These are phyloP conservation scores for Thalia dealbata DNA, from an alignment of 176 grass and related monocot genomes.

Conservation along the genomic window DNA sequence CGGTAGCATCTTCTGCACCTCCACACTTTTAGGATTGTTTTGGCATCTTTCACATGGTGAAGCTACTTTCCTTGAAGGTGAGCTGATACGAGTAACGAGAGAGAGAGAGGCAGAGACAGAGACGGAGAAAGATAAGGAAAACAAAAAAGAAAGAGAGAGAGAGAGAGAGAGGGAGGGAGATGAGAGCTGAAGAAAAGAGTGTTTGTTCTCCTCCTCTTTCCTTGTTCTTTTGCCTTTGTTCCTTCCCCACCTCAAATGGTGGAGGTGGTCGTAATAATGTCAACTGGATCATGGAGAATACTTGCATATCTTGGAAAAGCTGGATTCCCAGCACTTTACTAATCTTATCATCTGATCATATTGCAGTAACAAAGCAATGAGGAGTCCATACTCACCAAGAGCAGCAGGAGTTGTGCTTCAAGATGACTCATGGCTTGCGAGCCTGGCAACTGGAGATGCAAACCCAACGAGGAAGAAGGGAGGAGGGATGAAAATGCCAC, in stretches of 20 bases:
- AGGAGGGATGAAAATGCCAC: background rate
- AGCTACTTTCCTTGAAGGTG: too few species aligned
- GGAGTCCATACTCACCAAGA: background rate
- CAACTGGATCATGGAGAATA: background rate
- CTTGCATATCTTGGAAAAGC: background rate
- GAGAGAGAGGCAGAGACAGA: too few species aligned
- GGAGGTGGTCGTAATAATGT: background rate
- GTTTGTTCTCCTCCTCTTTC: background rate
- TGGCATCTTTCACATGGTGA: too few species aligned
- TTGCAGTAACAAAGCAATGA: background rate
- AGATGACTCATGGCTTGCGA: slow-evolving; percentile 5
- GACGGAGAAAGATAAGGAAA: background rate
- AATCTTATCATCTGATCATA: background rate
- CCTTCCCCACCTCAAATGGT: slow-evolving; percentile 6
- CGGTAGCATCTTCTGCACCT: too few species aligned
- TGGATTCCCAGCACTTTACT: background rate
- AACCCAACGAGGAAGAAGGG: background rate
- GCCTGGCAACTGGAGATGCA: background rate
- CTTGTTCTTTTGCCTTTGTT: background rate
- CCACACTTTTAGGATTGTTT: too few species aligned
- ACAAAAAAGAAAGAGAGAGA: background rate
- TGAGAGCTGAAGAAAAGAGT: slow-evolving; percentile 21
- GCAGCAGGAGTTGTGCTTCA: background rate
- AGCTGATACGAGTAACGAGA: too few species aligned
- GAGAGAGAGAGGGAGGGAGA: background rate